These are phyloP conservation scores for Falciphora oryzae DNA, from an alignment of 2,329 filamentous ascomycete genomes.

Conservation along the genomic window DNA sequence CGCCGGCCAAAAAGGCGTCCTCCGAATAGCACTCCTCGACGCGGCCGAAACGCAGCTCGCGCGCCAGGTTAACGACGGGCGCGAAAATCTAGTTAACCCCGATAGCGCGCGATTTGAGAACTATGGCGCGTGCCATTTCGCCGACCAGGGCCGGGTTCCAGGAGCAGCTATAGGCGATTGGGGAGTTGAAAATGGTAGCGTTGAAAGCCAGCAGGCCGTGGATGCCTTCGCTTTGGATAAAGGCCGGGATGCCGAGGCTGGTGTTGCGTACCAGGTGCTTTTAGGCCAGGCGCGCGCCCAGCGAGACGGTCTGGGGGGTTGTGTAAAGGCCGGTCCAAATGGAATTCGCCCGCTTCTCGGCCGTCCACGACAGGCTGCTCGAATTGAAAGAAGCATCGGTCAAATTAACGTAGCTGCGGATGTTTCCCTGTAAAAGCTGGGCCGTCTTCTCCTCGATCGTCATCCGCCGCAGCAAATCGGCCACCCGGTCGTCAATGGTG, in stretches of 20 bases:
- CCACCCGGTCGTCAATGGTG: constrained; percentile 56
- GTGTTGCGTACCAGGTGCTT: constrained; percentile 64
- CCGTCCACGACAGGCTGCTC: constrained; percentile 60
- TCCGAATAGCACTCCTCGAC: constrained; percentile 72
- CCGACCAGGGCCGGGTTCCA: constrained; percentile 60
- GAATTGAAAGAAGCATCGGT: constrained; percentile 61
- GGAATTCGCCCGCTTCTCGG: constrained; percentile 58
- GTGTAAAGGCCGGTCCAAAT: constrained; percentile 69
- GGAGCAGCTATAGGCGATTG: constrained; percentile 65
- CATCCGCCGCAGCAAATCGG: constrained; percentile 66
- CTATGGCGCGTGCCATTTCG: constrained; percentile 62
- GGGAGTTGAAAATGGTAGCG: constrained; percentile 74
- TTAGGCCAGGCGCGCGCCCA: constrained; percentile 59
- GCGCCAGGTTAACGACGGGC: constrained; percentile 63
- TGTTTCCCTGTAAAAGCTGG: constrained; percentile 64
- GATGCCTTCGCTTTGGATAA: constrained; percentile 69
- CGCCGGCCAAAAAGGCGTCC: constrained; percentile 61
- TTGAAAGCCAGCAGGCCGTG: constrained; percentile 68
- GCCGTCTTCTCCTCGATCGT: constrained; percentile 68
- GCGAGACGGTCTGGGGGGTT: constrained; percentile 55
- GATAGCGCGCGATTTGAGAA: constrained; percentile 57
- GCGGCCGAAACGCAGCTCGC: constrained; percentile 65
- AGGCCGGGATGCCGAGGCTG: constrained; percentile 63
- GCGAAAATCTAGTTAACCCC: constrained; percentile 71
- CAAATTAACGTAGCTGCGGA: constrained; percentile 69